phyloP scores from a whole-genome alignment of 2,329 filamentous ascomycete genomes.

The Nigrospora osmanthi region DNA sequence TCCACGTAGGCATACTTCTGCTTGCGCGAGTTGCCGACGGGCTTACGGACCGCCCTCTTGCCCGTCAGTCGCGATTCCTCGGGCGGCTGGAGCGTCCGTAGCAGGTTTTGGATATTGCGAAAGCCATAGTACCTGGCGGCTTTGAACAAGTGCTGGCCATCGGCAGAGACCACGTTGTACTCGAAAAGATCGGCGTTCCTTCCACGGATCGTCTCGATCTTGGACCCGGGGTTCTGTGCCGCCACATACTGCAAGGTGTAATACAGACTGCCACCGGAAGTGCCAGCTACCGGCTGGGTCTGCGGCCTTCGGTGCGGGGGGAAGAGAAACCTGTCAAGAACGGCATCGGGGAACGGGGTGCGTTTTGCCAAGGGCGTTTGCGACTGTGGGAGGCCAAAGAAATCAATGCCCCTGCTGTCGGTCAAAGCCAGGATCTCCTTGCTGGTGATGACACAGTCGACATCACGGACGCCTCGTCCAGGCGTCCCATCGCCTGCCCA shows the following conservation, averaged over 20 bases:
- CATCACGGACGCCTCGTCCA: conserved; percentile 64
- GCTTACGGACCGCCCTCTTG: conserved; percentile 56
- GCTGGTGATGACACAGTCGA: conserved; percentile 96
- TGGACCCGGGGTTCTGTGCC: conserved; percentile 61
- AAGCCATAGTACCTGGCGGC: conserved; percentile 95
- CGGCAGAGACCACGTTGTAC: conserved; percentile 57
- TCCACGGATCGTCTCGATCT: conserved; percentile 64
- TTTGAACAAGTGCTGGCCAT: conserved; percentile 58
- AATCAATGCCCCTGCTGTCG: conserved; percentile 68
- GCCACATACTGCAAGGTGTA: conserved; percentile 75
- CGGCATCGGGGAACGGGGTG: conserved; percentile 64
- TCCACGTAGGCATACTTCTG: conserved; percentile 88
- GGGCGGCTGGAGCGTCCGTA: conserved; percentile 81
- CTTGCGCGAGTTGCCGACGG: conserved; percentile 45
- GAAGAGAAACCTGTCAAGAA: conserved; percentile 68
- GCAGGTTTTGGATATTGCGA: conserved; percentile 95
- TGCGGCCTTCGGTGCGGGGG: conserved; percentile 34
- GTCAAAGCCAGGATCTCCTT: conserved; percentile 90
- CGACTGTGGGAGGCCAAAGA: conserved; percentile 61
- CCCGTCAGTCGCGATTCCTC: conserved; percentile 74
- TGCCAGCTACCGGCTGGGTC: conserved; percentile 54
- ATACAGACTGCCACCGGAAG: conserved; percentile 82
- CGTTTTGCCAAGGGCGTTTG: conserved; percentile 37
- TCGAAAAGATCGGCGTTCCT: conserved; percentile 89
- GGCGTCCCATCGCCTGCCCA: conserved; percentile 52